Evolutionary conservation across 2,329 filamentous ascomycete genomes (phyloP), one percentile per base, ranked within the genome.

Genomic region (Beauveria sp.): DNA sequence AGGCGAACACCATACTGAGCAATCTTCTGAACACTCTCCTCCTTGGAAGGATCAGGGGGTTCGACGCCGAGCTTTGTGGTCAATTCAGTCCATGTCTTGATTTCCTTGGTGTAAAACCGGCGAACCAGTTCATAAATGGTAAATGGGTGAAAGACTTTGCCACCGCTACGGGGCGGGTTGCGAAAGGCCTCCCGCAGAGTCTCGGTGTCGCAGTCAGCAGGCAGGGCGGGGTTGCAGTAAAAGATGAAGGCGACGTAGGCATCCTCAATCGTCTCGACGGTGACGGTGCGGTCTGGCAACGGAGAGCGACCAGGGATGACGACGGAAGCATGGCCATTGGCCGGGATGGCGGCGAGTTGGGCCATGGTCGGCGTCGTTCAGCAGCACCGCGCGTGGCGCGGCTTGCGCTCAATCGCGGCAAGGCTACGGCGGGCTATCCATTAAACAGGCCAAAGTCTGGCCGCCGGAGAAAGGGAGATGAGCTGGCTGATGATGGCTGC

Each of bases 1-100:
- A 97, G 77, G 62, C 93, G 84, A 52, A 97, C 93, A 49, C 91
- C 91, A 78, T 96, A 97, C 72, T 97, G 93, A 72, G 96, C 91
- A 62, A 97, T 89, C 73, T 96, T 96, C 71, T 97, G 93, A 1
- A 89, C 87, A 72, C 91, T 96, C 75, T 96, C 89, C 28, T 91
- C 90, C 72, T 93, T 95, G 63, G 89, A 86, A 26, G 86, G 79
- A 63, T 91, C 88, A 2, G 92, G 91, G 3, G 89, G 88, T 69
- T 96, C 90, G 18, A 96, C 93, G 10, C 93, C 93, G n/a, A 97
- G 78, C 68, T 89, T 88, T 58, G 93, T 83, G 0, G 91, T 93
- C 66, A 97, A 72, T 71, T 96, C 90, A 46, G 89, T 90, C 93
- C 93, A 97, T 0, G 92, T 96, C 74, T 93, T 95, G 72, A 97